Conservation (phyloP, 805 yeast species). For the Cyberlindnera lachancei region DNA sequence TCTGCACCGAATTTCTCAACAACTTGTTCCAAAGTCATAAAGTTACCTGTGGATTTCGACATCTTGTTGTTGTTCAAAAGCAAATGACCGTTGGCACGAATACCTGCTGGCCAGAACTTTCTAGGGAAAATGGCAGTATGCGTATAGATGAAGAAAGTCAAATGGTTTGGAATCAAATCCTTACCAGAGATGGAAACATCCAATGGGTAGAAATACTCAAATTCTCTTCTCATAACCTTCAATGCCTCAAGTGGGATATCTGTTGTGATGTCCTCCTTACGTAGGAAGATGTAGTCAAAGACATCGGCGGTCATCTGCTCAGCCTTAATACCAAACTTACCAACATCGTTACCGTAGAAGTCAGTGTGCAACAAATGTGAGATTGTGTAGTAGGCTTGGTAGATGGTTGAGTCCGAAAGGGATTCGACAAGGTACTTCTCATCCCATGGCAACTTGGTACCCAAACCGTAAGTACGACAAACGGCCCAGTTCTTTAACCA, state of each 20-base stretch:
- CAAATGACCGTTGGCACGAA: conserved; percentile 92
- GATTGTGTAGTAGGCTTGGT: conserved; percentile 92
- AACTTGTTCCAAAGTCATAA: conserved; percentile 80
- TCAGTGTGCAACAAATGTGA: conserved; percentile 81
- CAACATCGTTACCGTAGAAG: conserved; percentile 69
- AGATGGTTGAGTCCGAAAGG: conserved; percentile 89
- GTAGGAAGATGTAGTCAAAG: conserved; percentile 82
- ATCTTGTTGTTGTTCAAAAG: conserved; percentile 92
- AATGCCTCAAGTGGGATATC: conserved; percentile 63
- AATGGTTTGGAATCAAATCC: conserved; percentile 93
- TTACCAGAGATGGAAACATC: conserved; percentile 91
- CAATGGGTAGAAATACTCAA: conserved; percentile 92
- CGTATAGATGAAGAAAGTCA: conserved; percentile 87
- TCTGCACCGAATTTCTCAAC: conserved; percentile 92
- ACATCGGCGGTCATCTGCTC: conserved; percentile 90
- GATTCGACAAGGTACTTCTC: conserved; percentile 88
- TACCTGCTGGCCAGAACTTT: conserved; percentile 86
- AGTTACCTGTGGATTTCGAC: conserved; percentile 97
- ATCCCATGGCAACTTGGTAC: conserved; percentile 96
- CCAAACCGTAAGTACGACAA: conserved; percentile 92
- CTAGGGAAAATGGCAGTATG: conserved; percentile 90
- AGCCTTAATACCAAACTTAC: conserved; percentile 66
- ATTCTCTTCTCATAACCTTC: conserved; percentile 76
- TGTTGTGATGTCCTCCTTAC: conserved; percentile 47
- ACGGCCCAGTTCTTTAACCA: conserved; percentile 99